Conservation (phyloP, 1,139 yeast genomes). For the Geotrichum fermentans region DNA sequence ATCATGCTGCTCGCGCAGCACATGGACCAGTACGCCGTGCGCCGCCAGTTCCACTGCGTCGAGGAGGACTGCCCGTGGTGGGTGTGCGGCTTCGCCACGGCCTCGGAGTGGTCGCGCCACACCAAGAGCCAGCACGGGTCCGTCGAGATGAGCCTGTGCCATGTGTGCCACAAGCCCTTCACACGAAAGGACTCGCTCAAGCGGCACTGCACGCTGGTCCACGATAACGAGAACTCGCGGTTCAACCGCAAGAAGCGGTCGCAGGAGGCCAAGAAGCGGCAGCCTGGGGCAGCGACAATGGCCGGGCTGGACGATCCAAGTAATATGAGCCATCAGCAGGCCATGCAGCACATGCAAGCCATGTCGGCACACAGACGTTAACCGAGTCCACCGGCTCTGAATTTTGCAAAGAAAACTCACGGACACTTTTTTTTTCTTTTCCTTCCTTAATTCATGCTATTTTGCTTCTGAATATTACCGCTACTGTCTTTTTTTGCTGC, state of each 20-base stretch:
- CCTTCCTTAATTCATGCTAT: not conserved
- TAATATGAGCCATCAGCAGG: too few relatives aligned
- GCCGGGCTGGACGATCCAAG: too few relatives aligned
- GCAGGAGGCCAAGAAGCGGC: not conserved
- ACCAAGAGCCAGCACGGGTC: constrained; percentile 50
- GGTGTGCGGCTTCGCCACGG: constrained; percentile 53
- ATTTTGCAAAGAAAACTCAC: not conserved
- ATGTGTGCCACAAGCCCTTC: constrained; percentile 50
- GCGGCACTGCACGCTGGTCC: constrained; percentile 53
- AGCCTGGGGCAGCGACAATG: too few relatives aligned
- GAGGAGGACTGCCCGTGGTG: constrained; percentile 57
- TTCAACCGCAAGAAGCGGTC: constrained; percentile 13
- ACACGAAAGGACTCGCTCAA: constrained; percentile 52
- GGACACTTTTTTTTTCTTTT: not conserved
- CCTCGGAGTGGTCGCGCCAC: constrained; percentile 59
- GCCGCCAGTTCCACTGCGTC: constrained; percentile 49
- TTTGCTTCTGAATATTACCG: not conserved
- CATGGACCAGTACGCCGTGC: constrained; percentile 43
- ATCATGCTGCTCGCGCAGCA: constrained; percentile 45
- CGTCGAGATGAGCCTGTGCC: constrained; percentile 34
- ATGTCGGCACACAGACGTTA: too few relatives aligned
- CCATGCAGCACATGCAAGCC: too few relatives aligned
- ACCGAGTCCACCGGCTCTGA: too few relatives aligned
- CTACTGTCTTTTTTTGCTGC: not conserved
- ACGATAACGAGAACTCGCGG: constrained; percentile 36